Base-by-base conservation (phyloP, 805 yeast genomes). In the Zygoascus flipseniorum region DNA sequence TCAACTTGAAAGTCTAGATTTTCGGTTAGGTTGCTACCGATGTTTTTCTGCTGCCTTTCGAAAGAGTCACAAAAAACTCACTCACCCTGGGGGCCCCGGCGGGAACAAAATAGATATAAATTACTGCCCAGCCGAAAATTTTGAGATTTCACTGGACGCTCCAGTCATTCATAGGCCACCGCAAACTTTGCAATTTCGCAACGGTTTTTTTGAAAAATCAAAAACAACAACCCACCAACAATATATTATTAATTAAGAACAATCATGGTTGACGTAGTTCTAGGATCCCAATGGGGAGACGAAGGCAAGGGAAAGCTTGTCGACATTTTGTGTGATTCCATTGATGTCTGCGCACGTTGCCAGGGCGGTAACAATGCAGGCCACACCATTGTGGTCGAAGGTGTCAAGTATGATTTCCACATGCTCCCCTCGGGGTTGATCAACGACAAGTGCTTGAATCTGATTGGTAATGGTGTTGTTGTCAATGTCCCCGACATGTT, bases 221-320 rank as follows among this genome's bases (percentile, higher is more conserved):
- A 26, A 26, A 42, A 31, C n/a, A 9, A 31, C 35, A 31, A 3
- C 16, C 39, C 2, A 35, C 16, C 16, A 35, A 13, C 39, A 35
- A 35, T 13, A 35, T 8, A 35, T 4, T 10, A 11, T 47, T 26
- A n/a, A 44, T 9, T 23, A 31, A 28, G n/a, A n/a, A n/a, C n/a
- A n/a, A 52, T 26, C 47, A 84, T 84, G 90, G 85, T 87, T 69
- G 86, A 85, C 75, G 98, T 93, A 60, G 99, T 93, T 52, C 78
- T 93, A 65, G 99, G 99, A 55, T 76, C 98, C 72, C 99, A 93
- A 74, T 93, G 99, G 99, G 99, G 99, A 60, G 99, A 93, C 69
- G 99, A 93, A 81, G 99, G 99, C 69, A 93, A 93, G 70, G 99
- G 99, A 55, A 93, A 93, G 72, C 79, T 93, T 55, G 99, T 93